Percentiles rank a stretch among this genome's conserved stretches.
These are phyloP conservation scores for Cryphonectria japonica DNA, from an alignment of 2,329 filamentous ascomycete species.

Conservation along the genomic window DNA sequence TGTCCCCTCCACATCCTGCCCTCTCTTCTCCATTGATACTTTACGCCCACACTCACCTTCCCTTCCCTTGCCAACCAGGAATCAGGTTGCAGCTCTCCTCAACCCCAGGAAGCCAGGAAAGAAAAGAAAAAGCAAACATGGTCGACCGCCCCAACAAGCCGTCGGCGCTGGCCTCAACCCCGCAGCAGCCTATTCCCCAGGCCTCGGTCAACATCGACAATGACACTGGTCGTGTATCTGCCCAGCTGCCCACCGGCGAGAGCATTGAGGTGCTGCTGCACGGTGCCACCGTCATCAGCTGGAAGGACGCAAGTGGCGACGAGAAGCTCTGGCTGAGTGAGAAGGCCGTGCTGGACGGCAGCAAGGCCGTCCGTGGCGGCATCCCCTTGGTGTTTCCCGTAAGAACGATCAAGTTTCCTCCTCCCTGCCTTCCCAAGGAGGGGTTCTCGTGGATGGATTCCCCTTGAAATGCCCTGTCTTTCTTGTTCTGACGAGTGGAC, in stretches of 20 bases:
- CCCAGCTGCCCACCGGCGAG: constrained; percentile 83
- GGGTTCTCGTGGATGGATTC: not conserved
- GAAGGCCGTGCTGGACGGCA: constrained; percentile 79
- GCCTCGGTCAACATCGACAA: constrained; percentile 75
- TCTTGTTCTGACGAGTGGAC: not conserved
- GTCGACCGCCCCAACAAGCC: constrained; percentile 88
- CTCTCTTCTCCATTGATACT: constrained; percentile 1
- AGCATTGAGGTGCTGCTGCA: constrained; percentile 84
- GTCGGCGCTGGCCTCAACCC: constrained; percentile 73
- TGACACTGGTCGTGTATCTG: constrained; percentile 73
- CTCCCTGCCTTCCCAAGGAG: constrained; percentile 11
- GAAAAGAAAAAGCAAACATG: constrained; percentile 46
- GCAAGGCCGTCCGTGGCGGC: constrained; percentile 86
- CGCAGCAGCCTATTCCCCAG: constrained; percentile 69
- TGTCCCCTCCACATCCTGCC: not conserved
- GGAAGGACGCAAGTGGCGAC: constrained; percentile 78
- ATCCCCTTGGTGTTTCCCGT: constrained; percentile 94
- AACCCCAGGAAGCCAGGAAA: constrained; percentile 3
- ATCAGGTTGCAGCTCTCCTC: constrained; percentile 3
- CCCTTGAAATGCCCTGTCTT: not conserved
- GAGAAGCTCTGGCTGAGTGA: constrained; percentile 90
- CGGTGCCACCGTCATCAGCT: constrained; percentile 90
- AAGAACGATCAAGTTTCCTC: constrained; percentile 55
- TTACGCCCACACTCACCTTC: not conserved
- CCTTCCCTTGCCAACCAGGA: not conserved